Evolutionary conservation across 352 stramenopile genomes (phyloP), one percentile per base, ranked within the genome.

Genomic region (Plasmopara halstedii): DNA sequence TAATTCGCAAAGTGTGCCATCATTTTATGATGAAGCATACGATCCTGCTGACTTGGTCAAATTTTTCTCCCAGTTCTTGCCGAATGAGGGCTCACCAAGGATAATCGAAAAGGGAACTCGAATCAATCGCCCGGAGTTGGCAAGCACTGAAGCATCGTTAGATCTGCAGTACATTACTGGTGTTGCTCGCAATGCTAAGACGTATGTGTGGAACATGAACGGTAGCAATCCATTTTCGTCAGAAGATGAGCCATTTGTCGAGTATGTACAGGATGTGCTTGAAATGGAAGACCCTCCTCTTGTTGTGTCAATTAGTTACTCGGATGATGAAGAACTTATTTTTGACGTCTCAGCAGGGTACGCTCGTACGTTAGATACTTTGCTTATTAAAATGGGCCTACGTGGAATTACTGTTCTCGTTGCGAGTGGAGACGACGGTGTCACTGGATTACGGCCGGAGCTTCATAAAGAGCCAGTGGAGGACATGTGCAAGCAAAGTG

Each of bases 151-250:
- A 57, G 80, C 81, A 9, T 94, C 79, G 14, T 59, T 97, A 1
- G 88, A 97, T 51, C 60, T 96, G 31, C 78, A 97, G 57, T 97
- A 96, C 57, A 73, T 97, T 36, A 95, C 82, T 14, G 83, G 80
- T 13, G 53, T 95, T 11, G 77, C 66, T 9, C 75, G 77, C 10
- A 88, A 88, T 37, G 69, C 80, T 25, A 85, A 72, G 17, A 94
- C 82, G 4, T 88, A 70, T 60, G 58, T 90, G 14, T 90, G 74
- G 77, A 85, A 62, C 15, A 85, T 89, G 68, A 75, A 80, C 36
- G 78, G 73, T 14, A 84, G 76, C 45, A 97, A 94, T 43, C 83
- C 78, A 33, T 96, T 81, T 62, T 96, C 75, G 0, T 50, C 62
- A 5, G 58, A 85, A 19, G 77, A 94, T 53, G 83, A 95, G 46